Evolutionary conservation across 164 flowering plant species (phyloP).

Genomic region (Houttuynia cordata): DNA sequence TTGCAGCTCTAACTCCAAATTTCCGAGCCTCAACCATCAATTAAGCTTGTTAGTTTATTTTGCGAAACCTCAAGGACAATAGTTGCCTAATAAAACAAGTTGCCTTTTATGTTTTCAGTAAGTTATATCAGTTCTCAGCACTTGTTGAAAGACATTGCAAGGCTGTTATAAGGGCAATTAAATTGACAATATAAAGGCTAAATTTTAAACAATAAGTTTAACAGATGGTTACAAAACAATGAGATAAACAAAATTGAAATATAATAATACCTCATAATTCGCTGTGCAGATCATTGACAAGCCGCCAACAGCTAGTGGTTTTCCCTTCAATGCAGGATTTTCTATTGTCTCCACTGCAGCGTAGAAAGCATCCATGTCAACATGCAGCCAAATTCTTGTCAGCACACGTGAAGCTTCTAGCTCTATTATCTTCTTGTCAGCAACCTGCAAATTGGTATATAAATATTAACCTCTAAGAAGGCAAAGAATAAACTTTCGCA

Average conservation of each 20-base stretch:
- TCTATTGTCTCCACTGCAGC: slow-evolving; percentile 91
- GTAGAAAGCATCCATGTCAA: slow-evolving; percentile 99
- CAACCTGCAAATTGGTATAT: slow-evolving; percentile 32
- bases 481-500: background rate
- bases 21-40: slow-evolving; percentile 52
- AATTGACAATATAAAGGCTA: background rate
- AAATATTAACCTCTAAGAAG: background rate
- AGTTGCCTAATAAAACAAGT: background rate
- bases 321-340: slow-evolving; percentile 66
- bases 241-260: no score
- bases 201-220: no score
- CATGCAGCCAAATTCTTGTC: slow-evolving; percentile 80
- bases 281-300: slow-evolving; percentile 97
- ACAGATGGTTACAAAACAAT: background rate
- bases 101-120: background rate
- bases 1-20: slow-evolving; percentile 98
- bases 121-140: background rate
- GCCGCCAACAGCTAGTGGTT: slow-evolving; percentile 96
- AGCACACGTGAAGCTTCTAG: slow-evolving; percentile 76
- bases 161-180: no score
- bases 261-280: slow-evolving; percentile 78
- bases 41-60: background rate
- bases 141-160: background rate
- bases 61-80: background rate
- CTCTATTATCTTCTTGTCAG: slow-evolving; percentile 68